phyloP scores from a whole-genome alignment of 768 basidiomycete species.

The Rubroboletus satanas region DNA sequence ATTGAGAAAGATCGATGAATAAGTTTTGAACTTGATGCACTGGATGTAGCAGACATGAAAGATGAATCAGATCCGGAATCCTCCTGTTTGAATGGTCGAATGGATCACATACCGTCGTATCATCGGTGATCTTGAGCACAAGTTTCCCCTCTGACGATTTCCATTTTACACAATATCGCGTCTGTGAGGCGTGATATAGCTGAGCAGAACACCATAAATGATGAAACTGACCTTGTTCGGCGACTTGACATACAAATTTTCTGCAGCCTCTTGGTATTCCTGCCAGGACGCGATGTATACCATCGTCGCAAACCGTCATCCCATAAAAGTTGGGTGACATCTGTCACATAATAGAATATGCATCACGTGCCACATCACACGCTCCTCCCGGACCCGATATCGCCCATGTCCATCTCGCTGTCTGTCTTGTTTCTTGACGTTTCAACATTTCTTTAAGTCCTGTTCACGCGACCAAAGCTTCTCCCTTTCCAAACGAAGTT shows the following conservation, averaged over 20 bases:
- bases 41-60: slow-evolving; percentile 29
- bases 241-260: slow-evolving; percentile 75
- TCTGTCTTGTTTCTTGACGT: neutral
- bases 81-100: neutral
- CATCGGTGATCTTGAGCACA: slow-evolving; percentile 91
- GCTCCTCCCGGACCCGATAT: neutral
- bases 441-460: neutral
- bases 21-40: slow-evolving; percentile 97
- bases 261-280: slow-evolving; percentile 86
- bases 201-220: neutral
- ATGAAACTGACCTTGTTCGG: slow-evolving; percentile 61
- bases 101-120: slow-evolving; percentile 66
- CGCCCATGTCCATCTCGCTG: neutral
- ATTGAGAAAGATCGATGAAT: slow-evolving; percentile 92
- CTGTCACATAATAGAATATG: slow-evolving; percentile 1
- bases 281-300: slow-evolving; percentile 90
- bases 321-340: slow-evolving; percentile 10
- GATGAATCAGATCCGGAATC: neutral
- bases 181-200: slow-evolving; percentile 41
- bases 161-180: slow-evolving; percentile 93
- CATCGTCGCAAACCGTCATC: slow-evolving; percentile 43
- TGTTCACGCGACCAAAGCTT: neutral
- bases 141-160: slow-evolving; percentile 78
- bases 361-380: slow-evolving; percentile 14
- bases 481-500: neutral